Evolutionary conservation across 257 asterid genomes (phyloP).

Genomic region (Paulownia fortunei): DNA sequence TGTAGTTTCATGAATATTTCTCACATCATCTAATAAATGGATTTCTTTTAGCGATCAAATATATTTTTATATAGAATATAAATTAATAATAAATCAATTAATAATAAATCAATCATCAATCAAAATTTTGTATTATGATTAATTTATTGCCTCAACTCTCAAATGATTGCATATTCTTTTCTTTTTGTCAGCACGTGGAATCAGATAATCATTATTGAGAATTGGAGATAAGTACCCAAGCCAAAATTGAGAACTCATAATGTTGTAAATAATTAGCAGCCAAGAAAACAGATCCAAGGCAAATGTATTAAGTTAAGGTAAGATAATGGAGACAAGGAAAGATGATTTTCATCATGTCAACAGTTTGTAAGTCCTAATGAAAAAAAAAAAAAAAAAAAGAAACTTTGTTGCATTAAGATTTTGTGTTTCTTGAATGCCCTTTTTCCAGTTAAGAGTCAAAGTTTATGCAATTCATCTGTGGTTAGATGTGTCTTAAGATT

Average conservation of each 20-base stretch:
- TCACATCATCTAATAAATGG: too few relatives aligned
- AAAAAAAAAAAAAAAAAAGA: neutral
- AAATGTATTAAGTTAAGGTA: conserved; percentile 30
- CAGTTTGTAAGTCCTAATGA: conserved; percentile 48
- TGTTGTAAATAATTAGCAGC: conserved; percentile 21
- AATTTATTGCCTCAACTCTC: neutral
- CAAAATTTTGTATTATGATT: too few relatives aligned
- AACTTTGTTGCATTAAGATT: neutral
- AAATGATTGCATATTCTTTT: conserved; percentile 5
- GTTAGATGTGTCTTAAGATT: neutral
- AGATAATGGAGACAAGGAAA: conserved; percentile 39
- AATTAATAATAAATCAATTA: too few relatives aligned
- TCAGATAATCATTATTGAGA: conserved; percentile 16
- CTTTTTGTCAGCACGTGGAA: neutral
- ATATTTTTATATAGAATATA: too few relatives aligned
- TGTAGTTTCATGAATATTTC: too few relatives aligned
- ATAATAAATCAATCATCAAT: too few relatives aligned
- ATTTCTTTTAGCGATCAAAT: too few relatives aligned
- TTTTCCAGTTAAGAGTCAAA: neutral
- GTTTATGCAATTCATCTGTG: neutral
- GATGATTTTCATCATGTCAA: conserved; percentile 78
- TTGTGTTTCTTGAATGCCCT: conserved; percentile 23
- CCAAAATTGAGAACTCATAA: conserved; percentile 28
- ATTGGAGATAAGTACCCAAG: neutral
- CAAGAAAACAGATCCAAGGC: conserved; percentile 23